These are phyloP conservation scores for Moringa oleifera DNA, from an alignment of 345 rosid genomes.

Conservation along the genomic window DNA sequence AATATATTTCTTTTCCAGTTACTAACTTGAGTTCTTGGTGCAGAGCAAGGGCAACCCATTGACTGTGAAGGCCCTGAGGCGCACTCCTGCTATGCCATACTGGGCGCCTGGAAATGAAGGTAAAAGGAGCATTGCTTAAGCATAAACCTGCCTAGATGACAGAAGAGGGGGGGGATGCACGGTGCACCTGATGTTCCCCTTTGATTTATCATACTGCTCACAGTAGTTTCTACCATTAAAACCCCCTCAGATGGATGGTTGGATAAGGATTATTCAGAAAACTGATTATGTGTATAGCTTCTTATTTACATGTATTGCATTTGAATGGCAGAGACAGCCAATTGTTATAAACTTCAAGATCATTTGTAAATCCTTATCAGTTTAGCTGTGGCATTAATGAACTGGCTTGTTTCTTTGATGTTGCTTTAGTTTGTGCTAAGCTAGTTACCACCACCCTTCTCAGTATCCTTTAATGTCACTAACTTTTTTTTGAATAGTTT, in stretches of 20 bases:
- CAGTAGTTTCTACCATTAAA: not conserved
- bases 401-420: not conserved
- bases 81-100: constrained; percentile 67
- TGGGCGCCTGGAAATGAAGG: constrained; percentile 46
- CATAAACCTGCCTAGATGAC: constrained; percentile 9
- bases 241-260: constrained; percentile 9
- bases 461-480: too few relatives aligned
- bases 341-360: constrained; percentile 9
- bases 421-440: too few relatives aligned
- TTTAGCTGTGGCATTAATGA: constrained; percentile 15
- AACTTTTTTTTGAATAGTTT: too few relatives aligned
- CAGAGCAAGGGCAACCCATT: constrained; percentile 89
- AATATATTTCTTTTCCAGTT: not conserved
- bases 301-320: not conserved
- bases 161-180: constrained; percentile 17
- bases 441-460: too few relatives aligned
- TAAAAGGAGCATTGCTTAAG: constrained; percentile 38
- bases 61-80: constrained; percentile 65
- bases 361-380: constrained; percentile 16
- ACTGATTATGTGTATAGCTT: constrained; percentile 23
- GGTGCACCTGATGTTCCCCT: constrained; percentile 4
- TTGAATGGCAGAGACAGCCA: constrained; percentile 6
- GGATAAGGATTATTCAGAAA: constrained; percentile 9
- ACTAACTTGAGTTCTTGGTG: constrained; percentile 17
- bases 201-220: constrained; percentile 14